Evolutionary conservation across 2,329 filamentous ascomycete species (phyloP), one percentile per base, ranked within the genome.

Genomic region (Blumeria graminis): DNA sequence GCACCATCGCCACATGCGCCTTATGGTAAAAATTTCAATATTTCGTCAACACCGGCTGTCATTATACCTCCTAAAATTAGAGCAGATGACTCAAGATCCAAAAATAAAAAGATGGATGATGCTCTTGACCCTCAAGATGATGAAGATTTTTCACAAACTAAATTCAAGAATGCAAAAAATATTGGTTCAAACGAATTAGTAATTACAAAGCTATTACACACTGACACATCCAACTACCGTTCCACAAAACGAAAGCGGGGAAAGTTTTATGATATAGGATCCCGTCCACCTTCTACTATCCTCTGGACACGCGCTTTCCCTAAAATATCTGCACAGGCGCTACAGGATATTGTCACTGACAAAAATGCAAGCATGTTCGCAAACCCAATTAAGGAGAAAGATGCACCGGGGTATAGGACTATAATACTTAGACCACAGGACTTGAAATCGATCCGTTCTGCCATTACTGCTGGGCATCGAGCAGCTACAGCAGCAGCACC

Each of bases 301-400:
- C 72, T 85, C 43, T 85, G 84, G 72, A 86, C 84, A 13, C 80
- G 84, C 52, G 82, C 82, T 52, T 82, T 90, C 63, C 77, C 82
- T 38, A 80, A 82, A 61, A 84, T 86, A 13, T 82, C 81, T 35
- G 77, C 76, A 3, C 81, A 82, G 4, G 80, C 85, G 11, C 73
- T 89, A 60, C 84, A 88, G 64, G 81, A 86, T 62, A 84, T 89
- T 58, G 78, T 80, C 28, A 83, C 80, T 56, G 84, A 89, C 66
- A 82, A 84, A 36, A 78, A 84, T 62, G 85, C 84, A 50, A 86
- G 85, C 61, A 86, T 86, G 68, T 90, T 90, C 65, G 81, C 82
- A 33, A 81, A 81, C 56, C 81, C 82, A 1, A 75, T 90, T 53
- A 82, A 83, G 10, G 82, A 87, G 61, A 77, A 77, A 39, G 81